A percentile compares a stretch with the other conserved stretches of the same genome.
These are phyloP conservation scores for Verbena officinalis DNA, from an alignment of 257 asterid species.

Conservation along the genomic window DNA sequence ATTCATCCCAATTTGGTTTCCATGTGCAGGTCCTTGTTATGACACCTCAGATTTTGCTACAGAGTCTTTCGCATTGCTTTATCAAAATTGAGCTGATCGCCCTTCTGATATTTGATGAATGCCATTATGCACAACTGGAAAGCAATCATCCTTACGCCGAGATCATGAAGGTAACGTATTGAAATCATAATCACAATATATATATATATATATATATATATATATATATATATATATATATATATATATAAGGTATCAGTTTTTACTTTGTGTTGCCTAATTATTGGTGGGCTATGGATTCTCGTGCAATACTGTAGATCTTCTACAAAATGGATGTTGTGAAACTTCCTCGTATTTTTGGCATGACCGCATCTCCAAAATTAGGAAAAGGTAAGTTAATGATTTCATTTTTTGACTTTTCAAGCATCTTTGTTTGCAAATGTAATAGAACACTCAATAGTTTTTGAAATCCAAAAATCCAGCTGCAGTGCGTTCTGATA, in stretches of 20 bases:
- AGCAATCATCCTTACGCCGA: conserved; percentile 96
- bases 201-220: conserved; percentile 6
- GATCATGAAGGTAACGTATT: conserved; percentile 85
- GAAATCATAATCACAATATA: conserved; percentile 13
- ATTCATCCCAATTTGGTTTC: conserved; percentile 23
- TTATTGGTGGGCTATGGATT: conserved; percentile 33
- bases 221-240: conserved; percentile 12
- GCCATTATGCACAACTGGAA: conserved; percentile 93
- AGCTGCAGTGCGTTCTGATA: conserved; percentile 10
- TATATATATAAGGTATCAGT: background rate
- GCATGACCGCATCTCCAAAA: conserved; percentile 98
- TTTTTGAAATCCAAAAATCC: conserved; percentile 7
- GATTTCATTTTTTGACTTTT: conserved; percentile 26
- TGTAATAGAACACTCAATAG: background rate
- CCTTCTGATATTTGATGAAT: conserved; percentile 95
- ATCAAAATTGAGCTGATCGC: conserved; percentile 77
- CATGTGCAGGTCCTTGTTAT: conserved; percentile 85
- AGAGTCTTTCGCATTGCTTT: conserved; percentile 78
- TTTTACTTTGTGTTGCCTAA: conserved; percentile 22
- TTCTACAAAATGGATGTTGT: conserved; percentile 61
- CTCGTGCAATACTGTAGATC: conserved; percentile 50
- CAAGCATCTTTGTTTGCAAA: conserved; percentile 9
- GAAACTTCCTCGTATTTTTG: conserved; percentile 94
- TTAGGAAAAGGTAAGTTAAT: conserved; percentile 82
- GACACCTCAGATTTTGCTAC: conserved; percentile 88